Evolutionary conservation across 2,329 filamentous ascomycete genomes (phyloP).

Genomic region (Fusarium xylarioides): DNA sequence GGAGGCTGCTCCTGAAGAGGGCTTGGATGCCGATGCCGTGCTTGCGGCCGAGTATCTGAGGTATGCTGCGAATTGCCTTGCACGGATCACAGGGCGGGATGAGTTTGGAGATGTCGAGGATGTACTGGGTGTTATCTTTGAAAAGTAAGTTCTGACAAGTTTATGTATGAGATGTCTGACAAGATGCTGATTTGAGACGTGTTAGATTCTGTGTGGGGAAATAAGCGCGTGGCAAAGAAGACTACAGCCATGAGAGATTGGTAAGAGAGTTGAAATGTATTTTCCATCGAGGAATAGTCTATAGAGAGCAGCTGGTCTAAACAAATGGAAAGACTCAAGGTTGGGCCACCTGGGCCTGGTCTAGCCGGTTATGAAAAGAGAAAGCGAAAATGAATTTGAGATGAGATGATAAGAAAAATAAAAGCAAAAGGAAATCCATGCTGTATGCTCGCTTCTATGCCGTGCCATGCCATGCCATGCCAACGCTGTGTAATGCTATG

Average conservation of each 20-base stretch:
- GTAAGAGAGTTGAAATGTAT: constrained; percentile 5
- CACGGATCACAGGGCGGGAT: constrained; percentile 86
- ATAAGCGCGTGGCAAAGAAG: constrained; percentile 33
- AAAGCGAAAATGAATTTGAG: background rate
- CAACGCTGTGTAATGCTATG: constrained; percentile 13
- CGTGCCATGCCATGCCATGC: constrained; percentile 19
- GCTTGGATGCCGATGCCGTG: constrained; percentile 78
- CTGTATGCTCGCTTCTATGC: constrained; percentile 16
- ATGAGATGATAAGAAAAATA: background rate
- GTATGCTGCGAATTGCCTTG: constrained; percentile 80
- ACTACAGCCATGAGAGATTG: background rate
- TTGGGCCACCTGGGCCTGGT: constrained; percentile 26
- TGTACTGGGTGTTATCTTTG: constrained; percentile 94
- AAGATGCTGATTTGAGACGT: constrained; percentile 28
- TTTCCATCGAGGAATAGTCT: constrained; percentile 17
- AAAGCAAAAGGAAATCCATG: constrained; percentile 21
- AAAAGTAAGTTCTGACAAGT: constrained; percentile 74
- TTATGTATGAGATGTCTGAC: background rate
- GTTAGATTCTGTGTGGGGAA: constrained; percentile 59
- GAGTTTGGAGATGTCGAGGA: constrained; percentile 93
- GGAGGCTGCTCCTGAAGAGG: constrained; percentile 57
- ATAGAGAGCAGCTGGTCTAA: constrained; percentile 30
- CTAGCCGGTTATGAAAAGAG: constrained; percentile 17
- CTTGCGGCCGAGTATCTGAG: constrained; percentile 90
- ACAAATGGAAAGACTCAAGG: constrained; percentile 7